A percentile compares a stretch with the other conserved stretches of the same genome.
Evolutionary conservation across 2,329 filamentous ascomycete genomes (phyloP).

Genomic region (Tolypocladium tundrense): DNA sequence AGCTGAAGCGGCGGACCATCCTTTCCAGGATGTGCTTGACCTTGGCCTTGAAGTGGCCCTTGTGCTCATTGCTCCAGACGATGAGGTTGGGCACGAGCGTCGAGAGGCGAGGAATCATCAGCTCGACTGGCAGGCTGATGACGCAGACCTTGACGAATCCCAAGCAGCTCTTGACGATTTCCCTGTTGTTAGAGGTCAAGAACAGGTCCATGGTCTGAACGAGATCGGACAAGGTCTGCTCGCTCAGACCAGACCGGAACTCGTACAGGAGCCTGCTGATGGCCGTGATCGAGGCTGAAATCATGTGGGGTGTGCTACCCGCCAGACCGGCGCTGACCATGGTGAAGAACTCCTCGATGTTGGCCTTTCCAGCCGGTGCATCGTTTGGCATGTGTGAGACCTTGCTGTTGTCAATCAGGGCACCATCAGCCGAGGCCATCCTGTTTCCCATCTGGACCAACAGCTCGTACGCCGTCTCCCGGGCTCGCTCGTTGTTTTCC

Average conservation of each 20-base stretch:
- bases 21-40: slow-evolving; percentile 97
- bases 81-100: slow-evolving; percentile 82
- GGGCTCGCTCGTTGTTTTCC: slow-evolving; percentile 91
- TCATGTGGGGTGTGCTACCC: slow-evolving; percentile 90
- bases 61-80: slow-evolving; percentile 96
- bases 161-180: slow-evolving; percentile 89
- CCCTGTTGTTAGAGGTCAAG: slow-evolving; percentile 89
- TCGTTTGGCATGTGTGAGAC: slow-evolving; percentile 79
- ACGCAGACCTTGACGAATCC: slow-evolving; percentile 96
- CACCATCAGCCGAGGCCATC: slow-evolving; percentile 56
- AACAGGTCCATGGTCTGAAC: slow-evolving; percentile 95
- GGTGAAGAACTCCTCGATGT: slow-evolving; percentile 90
- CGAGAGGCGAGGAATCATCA: slow-evolving; percentile 68
- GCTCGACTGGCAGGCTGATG: slow-evolving; percentile 68
- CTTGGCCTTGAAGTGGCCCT: slow-evolving; percentile 91
- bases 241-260: slow-evolving; percentile 62
- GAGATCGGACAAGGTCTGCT: slow-evolving; percentile 66
- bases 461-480: slow-evolving; percentile 81
- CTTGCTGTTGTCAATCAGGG: slow-evolving; percentile 72
- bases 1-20: slow-evolving; percentile 84
- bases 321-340: slow-evolving; percentile 97
- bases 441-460: slow-evolving; percentile 81
- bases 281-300: slow-evolving; percentile 91
- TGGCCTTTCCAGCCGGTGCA: slow-evolving; percentile 67
- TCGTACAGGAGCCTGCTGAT: slow-evolving; percentile 89